Evolutionary conservation across 148 eudicot genomes (phyloP).

Genomic region (Arctostaphylos glauca): DNA sequence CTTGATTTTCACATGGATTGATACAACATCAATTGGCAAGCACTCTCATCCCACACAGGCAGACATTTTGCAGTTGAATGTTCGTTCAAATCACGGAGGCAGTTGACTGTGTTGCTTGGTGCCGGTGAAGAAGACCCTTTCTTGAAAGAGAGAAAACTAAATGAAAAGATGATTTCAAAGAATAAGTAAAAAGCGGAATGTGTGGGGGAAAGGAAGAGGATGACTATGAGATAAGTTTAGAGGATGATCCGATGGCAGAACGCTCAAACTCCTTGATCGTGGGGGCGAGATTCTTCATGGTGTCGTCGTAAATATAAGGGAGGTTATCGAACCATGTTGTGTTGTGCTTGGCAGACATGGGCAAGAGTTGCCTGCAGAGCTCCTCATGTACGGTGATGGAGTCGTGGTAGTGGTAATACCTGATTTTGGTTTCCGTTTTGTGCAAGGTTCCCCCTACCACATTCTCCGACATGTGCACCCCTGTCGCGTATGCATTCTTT

Average conservation of each 20-base stretch:
- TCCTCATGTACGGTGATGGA: slow-evolving; percentile 40
- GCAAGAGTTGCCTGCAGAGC: slow-evolving; percentile 48
- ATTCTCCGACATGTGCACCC: slow-evolving; percentile 69
- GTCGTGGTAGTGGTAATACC: slow-evolving; percentile 68
- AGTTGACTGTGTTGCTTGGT: slow-evolving; percentile 1
- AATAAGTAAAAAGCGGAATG: not conserved
- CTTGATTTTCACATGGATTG: not conserved
- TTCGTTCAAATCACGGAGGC: not conserved
- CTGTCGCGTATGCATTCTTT: slow-evolving; percentile 47
- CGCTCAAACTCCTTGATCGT: slow-evolving; percentile 56
- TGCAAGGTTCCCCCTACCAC: slow-evolving; percentile 43
- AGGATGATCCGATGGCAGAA: slow-evolving; percentile 27
- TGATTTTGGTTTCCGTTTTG: slow-evolving; percentile 43
- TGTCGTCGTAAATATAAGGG: slow-evolving; percentile 50
- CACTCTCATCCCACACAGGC: not conserved
- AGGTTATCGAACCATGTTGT: slow-evolving; percentile 30
- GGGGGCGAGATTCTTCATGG: slow-evolving; percentile 52
- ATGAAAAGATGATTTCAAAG: not conserved
- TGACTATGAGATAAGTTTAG: not conserved
- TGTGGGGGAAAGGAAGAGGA: not conserved
- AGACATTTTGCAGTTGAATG: not conserved
- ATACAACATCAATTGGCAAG: not conserved
- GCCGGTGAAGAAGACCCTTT: not conserved
- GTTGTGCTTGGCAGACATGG: slow-evolving; percentile 35
- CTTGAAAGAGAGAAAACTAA: not conserved